Percentiles rank a stretch among this genome's conserved stretches.
Evolutionary conservation across 2,329 filamentous ascomycete genomes (phyloP).

Genomic region (Rhynchosporium agropyri): DNA sequence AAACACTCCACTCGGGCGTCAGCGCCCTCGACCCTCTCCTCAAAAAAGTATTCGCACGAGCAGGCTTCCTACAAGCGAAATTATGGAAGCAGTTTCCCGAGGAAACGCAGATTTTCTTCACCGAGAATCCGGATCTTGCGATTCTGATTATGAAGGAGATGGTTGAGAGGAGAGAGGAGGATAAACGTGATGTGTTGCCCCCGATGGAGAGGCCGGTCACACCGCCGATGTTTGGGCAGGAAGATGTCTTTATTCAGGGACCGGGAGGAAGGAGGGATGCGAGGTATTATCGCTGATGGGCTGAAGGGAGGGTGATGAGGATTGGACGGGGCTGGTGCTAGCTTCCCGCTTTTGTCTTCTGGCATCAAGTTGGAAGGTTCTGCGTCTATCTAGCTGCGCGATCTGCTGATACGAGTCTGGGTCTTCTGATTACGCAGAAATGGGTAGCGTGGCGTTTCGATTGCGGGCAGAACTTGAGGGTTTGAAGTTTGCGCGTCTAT

Average conservation of each 20-base stretch:
- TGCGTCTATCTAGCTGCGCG: not conserved
- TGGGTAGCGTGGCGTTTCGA: conserved; percentile 3
- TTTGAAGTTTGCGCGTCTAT: not conserved
- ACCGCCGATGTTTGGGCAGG: conserved; percentile 15
- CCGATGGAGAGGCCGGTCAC: conserved; percentile 46
- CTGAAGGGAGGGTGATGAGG: not conserved
- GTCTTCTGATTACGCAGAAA: not conserved
- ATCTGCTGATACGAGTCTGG: not conserved
- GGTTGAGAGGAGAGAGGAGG: conserved; percentile 48
- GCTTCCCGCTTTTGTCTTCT: not conserved
- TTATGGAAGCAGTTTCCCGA: conserved; percentile 48
- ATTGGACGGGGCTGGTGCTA: too few species aligned
- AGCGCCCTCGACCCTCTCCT: conserved; percentile 49
- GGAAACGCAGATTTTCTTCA: conserved; percentile 48
- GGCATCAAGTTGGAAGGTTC: not conserved
- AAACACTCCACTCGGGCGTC: conserved; percentile 49
- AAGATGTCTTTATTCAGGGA: conserved; percentile 30
- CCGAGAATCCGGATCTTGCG: conserved; percentile 50
- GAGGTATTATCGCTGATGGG: conserved; percentile 16
- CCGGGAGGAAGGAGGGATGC: conserved; percentile 24
- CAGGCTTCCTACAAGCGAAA: conserved; percentile 51
- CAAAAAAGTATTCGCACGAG: conserved; percentile 52
- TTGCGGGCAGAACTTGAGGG: not conserved
- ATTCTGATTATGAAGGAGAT: conserved; percentile 53
- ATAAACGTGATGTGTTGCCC: conserved; percentile 45